These are phyloP conservation scores for Corynascus novoguineensis DNA, from an alignment of 495 filamentous ascomycete genomes.

Conservation along the genomic window DNA sequence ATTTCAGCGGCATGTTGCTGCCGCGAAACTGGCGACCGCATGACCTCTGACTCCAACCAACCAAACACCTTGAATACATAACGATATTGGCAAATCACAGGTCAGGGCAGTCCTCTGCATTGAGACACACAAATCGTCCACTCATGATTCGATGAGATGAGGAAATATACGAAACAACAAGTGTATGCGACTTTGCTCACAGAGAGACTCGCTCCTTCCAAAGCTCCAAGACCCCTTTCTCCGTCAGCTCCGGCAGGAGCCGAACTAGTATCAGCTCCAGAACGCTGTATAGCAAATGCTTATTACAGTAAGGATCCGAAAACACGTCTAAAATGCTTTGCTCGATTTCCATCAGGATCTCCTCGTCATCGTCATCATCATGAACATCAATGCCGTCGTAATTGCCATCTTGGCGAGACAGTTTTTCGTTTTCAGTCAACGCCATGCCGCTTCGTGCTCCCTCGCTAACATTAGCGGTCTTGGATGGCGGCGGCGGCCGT, in stretches of 20 bases:
- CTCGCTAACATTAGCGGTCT: neutral
- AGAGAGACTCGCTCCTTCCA: constrained; percentile 63
- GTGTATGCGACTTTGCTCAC: neutral
- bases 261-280: constrained; percentile 72
- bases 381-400: constrained; percentile 12
- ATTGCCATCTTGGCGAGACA: neutral
- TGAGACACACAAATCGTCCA: neutral
- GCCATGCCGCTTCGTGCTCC: constrained; percentile 2
- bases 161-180: too few species aligned
- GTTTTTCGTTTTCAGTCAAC: neutral
- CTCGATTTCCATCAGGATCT: constrained; percentile 44
- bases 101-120: constrained; percentile 9
- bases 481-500: neutral
- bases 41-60: neutral
- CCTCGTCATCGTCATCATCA: constrained; percentile 34
- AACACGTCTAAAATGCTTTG: constrained; percentile 63
- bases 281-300: constrained; percentile 73
- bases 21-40: too few species aligned
- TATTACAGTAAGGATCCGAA: constrained; percentile 79
- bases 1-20: too few species aligned
- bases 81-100: constrained; percentile 11
- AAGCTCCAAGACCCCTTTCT: constrained; percentile 64
- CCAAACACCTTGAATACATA: too few species aligned
- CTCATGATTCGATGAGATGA: neutral
- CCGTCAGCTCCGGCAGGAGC: constrained; percentile 77